Evolutionary conservation across 768 basidiomycete genomes (phyloP).

Genomic region (Trametes elegans): DNA sequence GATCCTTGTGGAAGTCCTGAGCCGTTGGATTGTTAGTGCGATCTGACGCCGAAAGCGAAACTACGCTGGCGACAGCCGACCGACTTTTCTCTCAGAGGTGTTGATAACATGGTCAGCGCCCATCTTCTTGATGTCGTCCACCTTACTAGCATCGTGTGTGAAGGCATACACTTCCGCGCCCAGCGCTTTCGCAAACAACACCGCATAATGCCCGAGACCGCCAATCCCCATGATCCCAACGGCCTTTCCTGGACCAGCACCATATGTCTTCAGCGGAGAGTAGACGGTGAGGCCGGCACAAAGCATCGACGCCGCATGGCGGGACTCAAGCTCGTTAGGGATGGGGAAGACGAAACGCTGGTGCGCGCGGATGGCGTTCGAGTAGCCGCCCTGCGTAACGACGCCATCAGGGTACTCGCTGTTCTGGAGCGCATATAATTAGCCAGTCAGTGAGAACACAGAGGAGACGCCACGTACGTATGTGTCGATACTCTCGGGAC

Average conservation of each 20-base stretch:
- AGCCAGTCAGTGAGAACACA: neutral
- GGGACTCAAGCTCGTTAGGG: conserved; percentile 49
- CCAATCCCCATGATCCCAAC: conserved; percentile 69
- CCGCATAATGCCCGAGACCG: conserved; percentile 44
- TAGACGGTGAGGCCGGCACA: conserved; percentile 66
- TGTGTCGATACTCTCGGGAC: conserved; percentile 39
- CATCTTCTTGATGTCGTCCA: conserved; percentile 54
- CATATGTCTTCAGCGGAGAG: conserved; percentile 56
- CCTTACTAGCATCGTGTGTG: conserved; percentile 51
- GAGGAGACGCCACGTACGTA: conserved; percentile 29
- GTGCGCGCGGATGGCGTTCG: conserved; percentile 42
- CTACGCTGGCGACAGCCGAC: too few relatives aligned
- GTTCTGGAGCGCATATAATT: conserved; percentile 24
- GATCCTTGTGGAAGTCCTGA: conserved; percentile 37
- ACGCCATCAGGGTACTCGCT: conserved; percentile 40
- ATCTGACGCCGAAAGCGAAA: too few relatives aligned
- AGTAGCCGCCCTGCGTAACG: conserved; percentile 44
- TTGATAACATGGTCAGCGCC: conserved; percentile 55
- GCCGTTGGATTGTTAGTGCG: too few relatives aligned
- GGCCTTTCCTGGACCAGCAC: conserved; percentile 56
- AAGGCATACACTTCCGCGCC: conserved; percentile 59
- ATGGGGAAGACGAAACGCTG: conserved; percentile 60
- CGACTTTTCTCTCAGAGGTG: conserved; percentile 35
- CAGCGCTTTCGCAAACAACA: conserved; percentile 51
- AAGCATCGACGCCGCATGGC: conserved; percentile 59